Evolutionary conservation across 345 rosid genomes (phyloP), one percentile per base, ranked within the genome.

Genomic region (Ailanthus altissimus): DNA sequence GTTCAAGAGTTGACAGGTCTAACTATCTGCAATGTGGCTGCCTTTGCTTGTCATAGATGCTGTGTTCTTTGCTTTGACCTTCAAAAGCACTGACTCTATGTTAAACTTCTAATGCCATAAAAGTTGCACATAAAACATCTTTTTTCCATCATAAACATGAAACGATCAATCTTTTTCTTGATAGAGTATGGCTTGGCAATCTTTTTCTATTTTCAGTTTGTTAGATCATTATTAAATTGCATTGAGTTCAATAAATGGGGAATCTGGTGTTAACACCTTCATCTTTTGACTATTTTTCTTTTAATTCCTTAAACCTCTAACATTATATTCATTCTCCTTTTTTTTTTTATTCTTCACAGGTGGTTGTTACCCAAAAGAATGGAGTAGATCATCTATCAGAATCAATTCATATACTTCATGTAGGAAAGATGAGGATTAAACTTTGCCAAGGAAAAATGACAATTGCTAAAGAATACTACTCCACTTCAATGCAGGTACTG

Each of bases 401-500:
- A 80, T 88, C 98, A 74, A 91, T 97, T 78, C 97, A 94, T 77
- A 81, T 80, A 64, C 88, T 97, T 82, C 97, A 92, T 74, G 95
- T 97, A 62, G 97, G 97, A 75, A 97, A 90, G 82, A 94, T 94
- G 99, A 94, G 99, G 84, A 90, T 97, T 74, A 97, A 97, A 84
- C 95, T 97, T 69, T 74, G 90, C 75, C 91, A 90, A 67, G 98
- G 97, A 75, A 92, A 88, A 79, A 82, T 85, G 0, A 83, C 94
- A 56, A 79, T 89, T 46, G 86, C 93, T 53, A 96, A 96, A 84
- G 99, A 94, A 77, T 94, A 94, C 78, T 94, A 94, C 83, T 93
- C 98, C 73, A 64, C 86, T 58, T 84, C 85, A 23, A 97, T 97
- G 99, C 93, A 89, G 93, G 99, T 94, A 86, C n/a, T 21, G 36